Conservation (phyloP, 148 eudicot genomes). For the Drosera capensis region DNA sequence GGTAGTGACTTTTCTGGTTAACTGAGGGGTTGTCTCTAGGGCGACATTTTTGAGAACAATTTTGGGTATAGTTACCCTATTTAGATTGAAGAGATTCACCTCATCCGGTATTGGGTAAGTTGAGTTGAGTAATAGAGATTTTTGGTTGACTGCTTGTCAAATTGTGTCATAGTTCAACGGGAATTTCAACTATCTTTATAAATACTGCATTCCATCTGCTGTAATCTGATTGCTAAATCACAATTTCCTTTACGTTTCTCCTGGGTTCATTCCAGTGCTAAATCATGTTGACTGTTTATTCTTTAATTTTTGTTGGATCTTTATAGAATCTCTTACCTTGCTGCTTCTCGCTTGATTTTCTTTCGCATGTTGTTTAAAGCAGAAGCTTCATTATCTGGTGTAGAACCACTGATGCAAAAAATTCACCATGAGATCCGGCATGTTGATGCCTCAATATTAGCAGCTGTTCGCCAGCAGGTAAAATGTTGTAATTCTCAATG, state of each 20-base stretch:
- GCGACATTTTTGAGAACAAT: too few relatives aligned
- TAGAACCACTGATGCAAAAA: slow-evolving; percentile 96
- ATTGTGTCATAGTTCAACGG: too few relatives aligned
- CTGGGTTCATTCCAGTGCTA: background rate
- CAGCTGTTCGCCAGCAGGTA: slow-evolving; percentile 98
- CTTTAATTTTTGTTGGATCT: background rate
- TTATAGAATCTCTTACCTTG: background rate
- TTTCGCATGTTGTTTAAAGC: slow-evolving; percentile 12
- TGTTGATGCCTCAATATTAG: slow-evolving; percentile 82
- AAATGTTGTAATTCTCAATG: slow-evolving; percentile 6
- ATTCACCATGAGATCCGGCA: slow-evolving; percentile 80
- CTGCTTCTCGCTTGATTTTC: background rate
- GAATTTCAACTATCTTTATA: too few relatives aligned
- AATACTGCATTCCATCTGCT: too few relatives aligned
- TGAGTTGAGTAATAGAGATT: too few relatives aligned
- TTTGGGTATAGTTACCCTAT: too few relatives aligned
- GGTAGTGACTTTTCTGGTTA: too few relatives aligned
- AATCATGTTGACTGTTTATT: background rate
- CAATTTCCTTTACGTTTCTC: background rate
- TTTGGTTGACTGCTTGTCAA: too few relatives aligned
- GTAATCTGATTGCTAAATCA: too few relatives aligned
- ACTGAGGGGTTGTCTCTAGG: too few relatives aligned
- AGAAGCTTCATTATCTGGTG: slow-evolving; percentile 95
- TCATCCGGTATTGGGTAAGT: too few relatives aligned
- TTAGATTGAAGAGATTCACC: too few relatives aligned